Evolutionary conservation across 2,329 filamentous ascomycete genomes (phyloP).

Genomic region (Gremmenia infestans): DNA sequence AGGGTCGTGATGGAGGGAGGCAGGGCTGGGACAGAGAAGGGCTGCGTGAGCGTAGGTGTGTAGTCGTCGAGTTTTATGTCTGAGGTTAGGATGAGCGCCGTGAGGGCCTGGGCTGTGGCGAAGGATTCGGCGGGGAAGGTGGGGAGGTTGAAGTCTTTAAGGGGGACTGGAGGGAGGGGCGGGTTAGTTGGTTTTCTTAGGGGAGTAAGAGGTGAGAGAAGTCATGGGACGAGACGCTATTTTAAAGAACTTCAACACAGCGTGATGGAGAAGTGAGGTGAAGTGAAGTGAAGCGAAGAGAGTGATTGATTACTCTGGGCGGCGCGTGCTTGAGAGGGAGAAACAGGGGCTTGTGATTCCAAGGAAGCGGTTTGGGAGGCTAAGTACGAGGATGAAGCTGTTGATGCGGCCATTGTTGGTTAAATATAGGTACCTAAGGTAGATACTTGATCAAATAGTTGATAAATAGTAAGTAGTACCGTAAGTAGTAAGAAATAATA

Average conservation of each 20-base stretch:
- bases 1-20: constrained; percentile 38
- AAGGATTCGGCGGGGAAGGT: constrained; percentile 41
- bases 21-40: constrained; percentile 34
- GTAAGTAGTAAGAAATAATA: neutral
- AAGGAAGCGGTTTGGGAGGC: constrained; percentile 11
- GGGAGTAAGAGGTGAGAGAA: neutral
- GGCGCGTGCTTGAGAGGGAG: constrained; percentile 3
- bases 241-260: neutral
- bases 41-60: constrained; percentile 32
- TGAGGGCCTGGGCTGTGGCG: constrained; percentile 27
- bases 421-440: neutral
- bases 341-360: constrained; percentile 10
- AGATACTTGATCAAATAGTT: no score
- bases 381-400: constrained; percentile 7
- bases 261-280: neutral
- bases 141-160: constrained; percentile 41
- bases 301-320: neutral
- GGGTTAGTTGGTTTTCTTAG: neutral
- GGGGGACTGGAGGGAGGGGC: constrained; percentile 32
- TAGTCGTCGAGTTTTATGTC: constrained; percentile 45
- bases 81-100: constrained; percentile 42
- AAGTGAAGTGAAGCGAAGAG: neutral
- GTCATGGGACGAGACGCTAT: neutral
- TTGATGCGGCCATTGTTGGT: constrained; percentile 11
- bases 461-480: neutral